A percentile compares a stretch with the other conserved stretches of the same genome.
These are phyloP conservation scores for Spathaspora arborariae DNA, from an alignment of 805 yeast species.

Conservation along the genomic window DNA sequence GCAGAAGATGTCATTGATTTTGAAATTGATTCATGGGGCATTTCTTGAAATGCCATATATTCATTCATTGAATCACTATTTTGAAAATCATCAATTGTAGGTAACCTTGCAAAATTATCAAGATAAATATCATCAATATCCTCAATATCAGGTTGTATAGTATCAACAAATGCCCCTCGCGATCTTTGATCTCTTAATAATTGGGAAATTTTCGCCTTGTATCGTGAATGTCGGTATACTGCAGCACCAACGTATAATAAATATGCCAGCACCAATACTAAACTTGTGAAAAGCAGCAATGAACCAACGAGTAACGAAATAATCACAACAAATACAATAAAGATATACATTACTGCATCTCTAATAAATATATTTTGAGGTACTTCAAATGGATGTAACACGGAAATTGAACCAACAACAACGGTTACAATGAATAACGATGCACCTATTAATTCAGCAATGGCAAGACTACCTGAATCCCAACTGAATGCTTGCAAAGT, in stretches of 20 bases:
- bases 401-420: constrained; percentile 74
- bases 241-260: constrained; percentile 51
- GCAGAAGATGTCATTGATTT: constrained; percentile 11
- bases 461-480: constrained; percentile 71
- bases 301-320: constrained; percentile 52
- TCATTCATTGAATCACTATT: constrained; percentile 6
- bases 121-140: constrained; percentile 17
- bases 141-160: background rate
- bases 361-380: constrained; percentile 48
- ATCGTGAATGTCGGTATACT: constrained; percentile 25
- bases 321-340: constrained; percentile 48
- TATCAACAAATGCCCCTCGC: constrained; percentile 16
- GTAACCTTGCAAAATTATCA: constrained; percentile 19
- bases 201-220: constrained; percentile 12
- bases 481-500: constrained; percentile 78
- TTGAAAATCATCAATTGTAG: constrained; percentile 24
- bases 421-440: constrained; percentile 78
- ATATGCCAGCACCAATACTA: constrained; percentile 55
- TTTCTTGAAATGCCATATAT: background rate
- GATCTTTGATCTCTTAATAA: constrained; percentile 18
- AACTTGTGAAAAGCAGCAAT: constrained; percentile 53
- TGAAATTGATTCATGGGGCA: background rate
- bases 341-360: constrained; percentile 57
- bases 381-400: constrained; percentile 62
- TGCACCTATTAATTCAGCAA: constrained; percentile 91